phyloP scores from a whole-genome alignment of 495 filamentous ascomycete genomes.

The Penicillium herquei region DNA sequence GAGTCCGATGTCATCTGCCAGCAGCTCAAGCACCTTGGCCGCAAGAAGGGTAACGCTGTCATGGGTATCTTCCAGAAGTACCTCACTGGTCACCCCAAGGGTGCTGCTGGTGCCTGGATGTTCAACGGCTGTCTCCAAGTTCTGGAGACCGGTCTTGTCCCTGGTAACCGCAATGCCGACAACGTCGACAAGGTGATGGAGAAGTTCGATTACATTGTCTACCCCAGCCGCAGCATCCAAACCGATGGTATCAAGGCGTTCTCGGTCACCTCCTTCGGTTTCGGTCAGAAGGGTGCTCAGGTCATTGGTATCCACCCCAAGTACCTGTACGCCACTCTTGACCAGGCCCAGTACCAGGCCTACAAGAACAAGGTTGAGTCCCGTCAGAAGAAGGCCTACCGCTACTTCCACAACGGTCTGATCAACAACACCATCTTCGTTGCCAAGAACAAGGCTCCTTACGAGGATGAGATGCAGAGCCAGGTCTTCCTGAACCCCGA shows the following conservation, averaged over 20 bases:
- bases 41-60: constrained; percentile 92
- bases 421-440: constrained; percentile 98
- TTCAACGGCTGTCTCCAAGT: constrained; percentile 97
- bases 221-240: constrained; percentile 91
- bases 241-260: constrained; percentile 98
- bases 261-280: constrained; percentile 98
- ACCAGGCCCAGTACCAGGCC: constrained; percentile 72
- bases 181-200: constrained; percentile 96
- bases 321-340: constrained; percentile 94
- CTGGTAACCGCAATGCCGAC: constrained; percentile 96
- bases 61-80: constrained; percentile 99
- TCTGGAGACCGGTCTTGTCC: constrained; percentile 87
- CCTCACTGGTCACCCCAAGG: constrained; percentile 97
- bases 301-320: constrained; percentile 94
- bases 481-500: constrained; percentile 93
- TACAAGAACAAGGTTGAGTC: constrained; percentile 88
- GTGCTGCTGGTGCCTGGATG: constrained; percentile 99
- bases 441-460: constrained; percentile 87
- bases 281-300: constrained; percentile 98
- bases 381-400: constrained; percentile 96
- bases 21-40: constrained; percentile 91
- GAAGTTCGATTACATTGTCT: constrained; percentile 96
- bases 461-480: constrained; percentile 80
- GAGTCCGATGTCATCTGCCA: constrained; percentile 97
- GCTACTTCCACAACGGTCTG: constrained; percentile 95